Conservation (phyloP, 2,329 filamentous ascomycete species). For the Fusarium acutatum region DNA sequence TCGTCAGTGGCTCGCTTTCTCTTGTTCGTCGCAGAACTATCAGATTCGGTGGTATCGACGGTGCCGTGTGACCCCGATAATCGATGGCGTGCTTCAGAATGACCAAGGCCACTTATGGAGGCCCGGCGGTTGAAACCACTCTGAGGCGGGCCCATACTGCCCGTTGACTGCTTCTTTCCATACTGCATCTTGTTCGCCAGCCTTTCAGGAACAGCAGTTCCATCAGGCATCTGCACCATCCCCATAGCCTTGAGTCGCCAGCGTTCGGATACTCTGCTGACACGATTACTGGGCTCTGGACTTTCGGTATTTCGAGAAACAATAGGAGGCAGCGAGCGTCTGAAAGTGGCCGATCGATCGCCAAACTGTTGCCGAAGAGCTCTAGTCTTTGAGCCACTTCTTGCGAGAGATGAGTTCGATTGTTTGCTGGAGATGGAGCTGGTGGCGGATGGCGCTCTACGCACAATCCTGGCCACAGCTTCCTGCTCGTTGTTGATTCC, state of each 20-base stretch:
- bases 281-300: conserved; percentile 38
- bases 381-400: conserved; percentile 48
- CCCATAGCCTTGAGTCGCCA: conserved; percentile 61
- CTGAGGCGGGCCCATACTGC: conserved; percentile 44
- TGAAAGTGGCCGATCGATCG: conserved; percentile 45
- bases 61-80: conserved; percentile 37
- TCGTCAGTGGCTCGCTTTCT: conserved; percentile 46
- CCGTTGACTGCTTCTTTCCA: conserved; percentile 51
- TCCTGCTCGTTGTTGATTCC: conserved; percentile 52
- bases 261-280: conserved; percentile 53
- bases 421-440: conserved; percentile 32
- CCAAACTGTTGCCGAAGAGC: conserved; percentile 49
- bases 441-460: conserved; percentile 36
- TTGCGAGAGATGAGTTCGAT: conserved; percentile 32
- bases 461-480: conserved; percentile 48
- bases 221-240: conserved; percentile 61
- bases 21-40: conserved; percentile 41
- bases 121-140: conserved; percentile 33
- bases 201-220: conserved; percentile 62
- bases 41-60: conserved; percentile 3
- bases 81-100: conserved; percentile 23
- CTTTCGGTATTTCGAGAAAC: conserved; percentile 40
- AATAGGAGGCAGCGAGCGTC: conserved; percentile 51
- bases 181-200: conserved; percentile 57
- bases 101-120: conserved; percentile 34